Percentiles rank a stretch among this genome's conserved stretches.
Evolutionary conservation across 2,329 filamentous ascomycete genomes (phyloP).

Genomic region (Didymosphaeria variabile): DNA sequence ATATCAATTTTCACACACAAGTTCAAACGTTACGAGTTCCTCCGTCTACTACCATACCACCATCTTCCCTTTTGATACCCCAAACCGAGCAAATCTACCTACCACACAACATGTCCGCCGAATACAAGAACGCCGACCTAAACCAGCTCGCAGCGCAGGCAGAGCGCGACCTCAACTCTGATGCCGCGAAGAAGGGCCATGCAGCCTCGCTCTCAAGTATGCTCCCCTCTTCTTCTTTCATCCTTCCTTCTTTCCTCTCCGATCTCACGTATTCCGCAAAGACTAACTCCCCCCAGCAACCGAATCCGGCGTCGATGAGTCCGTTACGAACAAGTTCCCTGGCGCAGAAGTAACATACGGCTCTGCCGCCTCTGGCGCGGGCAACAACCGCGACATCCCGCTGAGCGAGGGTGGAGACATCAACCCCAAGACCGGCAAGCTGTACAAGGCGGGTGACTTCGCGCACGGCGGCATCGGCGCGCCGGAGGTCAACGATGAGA

Average conservation of each 20-base stretch:
- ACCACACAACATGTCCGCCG: slow-evolving; percentile 52
- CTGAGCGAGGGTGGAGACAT: slow-evolving; percentile 56
- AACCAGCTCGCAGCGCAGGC: slow-evolving; percentile 57
- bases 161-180: slow-evolving; percentile 59
- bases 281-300: slow-evolving; percentile 38
- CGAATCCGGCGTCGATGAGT: slow-evolving; percentile 58
- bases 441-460: slow-evolving; percentile 59
- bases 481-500: slow-evolving; percentile 55
- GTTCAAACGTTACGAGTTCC: neutral
- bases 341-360: slow-evolving; percentile 56
- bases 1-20: neutral
- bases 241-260: neutral
- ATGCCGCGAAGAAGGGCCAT: slow-evolving; percentile 51
- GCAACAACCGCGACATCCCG: slow-evolving; percentile 60
- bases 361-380: slow-evolving; percentile 53
- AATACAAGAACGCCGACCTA: slow-evolving; percentile 53
- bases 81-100: neutral
- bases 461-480: slow-evolving; percentile 55
- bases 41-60: neutral
- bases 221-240: neutral
- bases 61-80: neutral
- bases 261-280: neutral
- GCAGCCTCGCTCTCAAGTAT: slow-evolving; percentile 50
- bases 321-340: slow-evolving; percentile 54
- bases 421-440: slow-evolving; percentile 51